Evolutionary conservation across 2,329 filamentous ascomycete genomes (phyloP), one percentile per base, ranked within the genome.

Genomic region (Colletotrichum sp.): DNA sequence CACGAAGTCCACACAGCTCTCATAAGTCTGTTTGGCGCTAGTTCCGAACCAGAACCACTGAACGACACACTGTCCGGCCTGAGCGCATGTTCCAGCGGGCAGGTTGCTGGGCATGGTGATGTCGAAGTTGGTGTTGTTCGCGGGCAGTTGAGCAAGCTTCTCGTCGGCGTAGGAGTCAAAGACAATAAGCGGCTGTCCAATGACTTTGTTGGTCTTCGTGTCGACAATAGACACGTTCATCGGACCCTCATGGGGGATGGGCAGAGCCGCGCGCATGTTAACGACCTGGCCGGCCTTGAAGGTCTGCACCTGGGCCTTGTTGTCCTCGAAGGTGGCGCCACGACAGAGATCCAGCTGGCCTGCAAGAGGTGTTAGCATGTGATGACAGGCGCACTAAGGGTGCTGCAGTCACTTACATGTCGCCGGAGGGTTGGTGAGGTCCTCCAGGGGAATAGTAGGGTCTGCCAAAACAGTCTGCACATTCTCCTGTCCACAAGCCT

Each of bases 171-270:
- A 93, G 78, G 84, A 84, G 78, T 87, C 85, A 82, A 90, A 93
- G 78, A 85, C 86, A 76, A 89, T 90, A 77, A 93, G 84, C 16
- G 88, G 87, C 64, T 82, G 75, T 39, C 90, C 90, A 30, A 93
- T 85, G 75, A 91, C 82, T 30, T 81, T 84, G 84, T 92, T 89
- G 78, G 86, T 87, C 48, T 85, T 83, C 13, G 88, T 89, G 79
- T 90, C 86, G 78, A 93, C 87, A 66, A 93, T 86, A 21, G 88
- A 91, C 52, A 93, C 89, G 81, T 93, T 93, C 80, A 83, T 84
- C 16, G 85, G 84, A 0, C 87, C 87, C 21, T 85, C 86, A 81
- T 88, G 87, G 8, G 87, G 84, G 69, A 89, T 88, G 12, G 85
- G 83, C 15, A 89, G 80, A 30, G 77, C 78, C 48, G 86, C 83